Base-by-base conservation (phyloP, 2,329 filamentous ascomycete species). In the Dactylellina parvicollis region DNA sequence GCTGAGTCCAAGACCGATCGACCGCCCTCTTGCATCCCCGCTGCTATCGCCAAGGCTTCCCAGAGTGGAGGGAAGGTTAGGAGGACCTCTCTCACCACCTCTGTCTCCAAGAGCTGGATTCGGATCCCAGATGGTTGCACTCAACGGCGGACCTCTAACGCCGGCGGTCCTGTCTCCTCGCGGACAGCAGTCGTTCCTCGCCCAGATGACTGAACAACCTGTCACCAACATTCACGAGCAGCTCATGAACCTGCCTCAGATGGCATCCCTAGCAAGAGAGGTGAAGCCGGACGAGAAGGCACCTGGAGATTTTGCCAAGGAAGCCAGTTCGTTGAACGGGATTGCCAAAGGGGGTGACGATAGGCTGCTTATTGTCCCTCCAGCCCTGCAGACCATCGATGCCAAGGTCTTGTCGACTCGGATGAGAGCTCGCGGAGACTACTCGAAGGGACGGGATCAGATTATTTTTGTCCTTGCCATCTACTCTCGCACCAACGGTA, bases 371-470 rank as follows among this genome's bases (percentile, higher is more conserved):
- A 69, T 74, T 36, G 70, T 74, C 14, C 69, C 70, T 49, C 70
- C 70, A 79, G 92, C 93, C 4, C 84, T 99, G 5, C 90, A 92
- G 2, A 92, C 91, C 0, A 90, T 99, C 64, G 87, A 90, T 75
- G 88, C 97, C 50, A 91, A 87, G 79, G 94, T 97, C 2, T 92
- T 92, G 2, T 98, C 95, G 3, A 98, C 95, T 20, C 89, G 95
- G n/a, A 88, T 99, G 84, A 59, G 70, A 54, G 46, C 61, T 52
- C 61, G 62, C 18, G 70, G 49, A 22, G 70, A 74, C 34, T 61
- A 65, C 40, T 32, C 69, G 30, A 74, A 74, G 42, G 70, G 61
- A 44, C 55, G 64, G 16, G 70, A 74, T 26, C 70, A 74, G 70
- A 67, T 74, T 30, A 50, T 98, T 0, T 97, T 98, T 78, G 96